Percentiles rank a stretch among this genome's conserved stretches.
These are phyloP conservation scores for Trifolium dubium DNA, from an alignment of 306 rosid genomes.

Conservation along the genomic window DNA sequence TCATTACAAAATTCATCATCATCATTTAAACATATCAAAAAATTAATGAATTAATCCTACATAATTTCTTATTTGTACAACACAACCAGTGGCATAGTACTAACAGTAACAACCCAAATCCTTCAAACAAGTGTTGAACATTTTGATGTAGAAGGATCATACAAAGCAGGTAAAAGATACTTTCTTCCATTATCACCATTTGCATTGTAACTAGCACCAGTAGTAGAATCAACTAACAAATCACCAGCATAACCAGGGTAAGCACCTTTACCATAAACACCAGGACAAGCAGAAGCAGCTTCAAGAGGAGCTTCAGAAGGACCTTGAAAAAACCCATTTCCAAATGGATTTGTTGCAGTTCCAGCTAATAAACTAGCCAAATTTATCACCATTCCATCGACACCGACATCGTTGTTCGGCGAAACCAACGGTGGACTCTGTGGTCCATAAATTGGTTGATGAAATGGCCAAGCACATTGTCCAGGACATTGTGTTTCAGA, in stretches of 20 bases:
- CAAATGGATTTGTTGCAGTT: constrained; percentile 70
- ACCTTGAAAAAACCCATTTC: constrained; percentile 74
- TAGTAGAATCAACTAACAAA: constrained; percentile 54
- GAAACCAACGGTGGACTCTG: constrained; percentile 54
- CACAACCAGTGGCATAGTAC: not conserved
- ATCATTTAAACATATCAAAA: constrained; percentile 34
- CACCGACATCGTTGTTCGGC: constrained; percentile 73
- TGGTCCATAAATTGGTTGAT: constrained; percentile 69
- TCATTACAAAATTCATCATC: constrained; percentile 14
- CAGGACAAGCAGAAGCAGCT: constrained; percentile 69
- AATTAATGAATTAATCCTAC: constrained; percentile 50
- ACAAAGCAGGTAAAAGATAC: constrained; percentile 67
- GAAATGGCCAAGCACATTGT: constrained; percentile 80
- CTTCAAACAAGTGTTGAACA: constrained; percentile 65
- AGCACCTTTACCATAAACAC: constrained; percentile 69
- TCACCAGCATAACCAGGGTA: constrained; percentile 73
- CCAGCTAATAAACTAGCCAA: constrained; percentile 72
- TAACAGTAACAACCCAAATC: too few relatives aligned
- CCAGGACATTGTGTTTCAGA: constrained; percentile 70
- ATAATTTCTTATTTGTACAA: constrained; percentile 40
- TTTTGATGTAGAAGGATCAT: constrained; percentile 55
- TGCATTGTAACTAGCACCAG: constrained; percentile 69
- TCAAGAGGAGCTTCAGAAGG: constrained; percentile 63
- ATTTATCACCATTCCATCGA: constrained; percentile 69
- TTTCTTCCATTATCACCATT: constrained; percentile 62